These are phyloP conservation scores for Cryomyces antarcticus DNA, from an alignment of 495 filamentous ascomycete species.

Conservation along the genomic window DNA sequence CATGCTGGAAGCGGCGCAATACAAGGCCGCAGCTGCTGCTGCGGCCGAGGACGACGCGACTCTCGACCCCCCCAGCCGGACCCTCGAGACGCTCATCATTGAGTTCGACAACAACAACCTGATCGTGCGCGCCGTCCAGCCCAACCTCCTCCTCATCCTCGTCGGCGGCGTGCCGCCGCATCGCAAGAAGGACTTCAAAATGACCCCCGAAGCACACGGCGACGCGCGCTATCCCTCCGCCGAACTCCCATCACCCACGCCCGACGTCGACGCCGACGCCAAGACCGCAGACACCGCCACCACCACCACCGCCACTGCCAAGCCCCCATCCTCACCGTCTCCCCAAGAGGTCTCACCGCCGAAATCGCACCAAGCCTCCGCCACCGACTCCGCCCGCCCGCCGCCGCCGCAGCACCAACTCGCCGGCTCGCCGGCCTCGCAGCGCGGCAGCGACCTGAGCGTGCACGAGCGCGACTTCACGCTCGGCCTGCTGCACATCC, in stretches of 20 bases:
- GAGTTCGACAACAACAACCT: conserved; percentile 17
- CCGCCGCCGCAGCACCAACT: background rate
- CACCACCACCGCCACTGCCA: background rate
- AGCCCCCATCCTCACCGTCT: conserved; percentile 3
- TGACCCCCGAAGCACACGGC: conserved; percentile 12
- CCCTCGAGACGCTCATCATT: conserved; percentile 18
- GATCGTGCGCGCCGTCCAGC: conserved; percentile 19
- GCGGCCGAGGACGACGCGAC: background rate
- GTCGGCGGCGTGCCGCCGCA: conserved; percentile 18
- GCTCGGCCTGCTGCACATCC: conserved; percentile 14
- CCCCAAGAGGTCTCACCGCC: background rate
- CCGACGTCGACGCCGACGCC: background rate
- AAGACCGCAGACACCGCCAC: background rate
- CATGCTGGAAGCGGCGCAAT: background rate
- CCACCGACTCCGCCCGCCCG: background rate
- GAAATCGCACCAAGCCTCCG: background rate
- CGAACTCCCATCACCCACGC: background rate
- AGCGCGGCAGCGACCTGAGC: conserved; percentile 5
- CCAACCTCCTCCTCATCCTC: conserved; percentile 18
- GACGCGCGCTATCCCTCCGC: conserved; percentile 14
- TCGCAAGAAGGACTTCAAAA: conserved; percentile 12
- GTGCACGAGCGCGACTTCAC: conserved; percentile 14
- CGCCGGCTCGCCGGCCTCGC: background rate
- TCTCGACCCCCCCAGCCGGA: background rate
- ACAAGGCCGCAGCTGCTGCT: background rate